Evolutionary conservation across 441 rosid genomes (phyloP).

Genomic region (Lepidium campestre): DNA sequence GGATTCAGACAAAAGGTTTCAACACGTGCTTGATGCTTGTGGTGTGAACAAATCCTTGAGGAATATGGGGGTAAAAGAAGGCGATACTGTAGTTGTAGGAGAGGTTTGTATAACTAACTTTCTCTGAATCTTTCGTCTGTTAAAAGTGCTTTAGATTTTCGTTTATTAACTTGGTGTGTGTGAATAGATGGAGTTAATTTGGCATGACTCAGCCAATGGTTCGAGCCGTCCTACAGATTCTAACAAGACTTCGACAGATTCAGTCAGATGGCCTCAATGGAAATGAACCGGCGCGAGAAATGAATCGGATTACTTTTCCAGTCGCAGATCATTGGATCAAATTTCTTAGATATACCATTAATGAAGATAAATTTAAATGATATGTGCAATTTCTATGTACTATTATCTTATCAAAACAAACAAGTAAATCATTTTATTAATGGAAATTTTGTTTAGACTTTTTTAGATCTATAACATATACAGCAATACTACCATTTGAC

Average conservation of each 20-base stretch:
- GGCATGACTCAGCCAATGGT: conserved; percentile 63
- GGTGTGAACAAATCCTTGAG: conserved; percentile 67
- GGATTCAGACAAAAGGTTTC: conserved; percentile 90
- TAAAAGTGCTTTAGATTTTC: background rate
- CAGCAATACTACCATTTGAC: background rate
- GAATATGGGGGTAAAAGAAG: conserved; percentile 88
- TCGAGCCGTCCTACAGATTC: conserved; percentile 44
- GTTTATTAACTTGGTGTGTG: conserved; percentile 3
- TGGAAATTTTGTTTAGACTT: background rate
- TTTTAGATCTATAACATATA: background rate
- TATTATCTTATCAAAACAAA: background rate
- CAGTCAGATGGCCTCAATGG: conserved; percentile 68
- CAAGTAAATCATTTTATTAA: background rate
- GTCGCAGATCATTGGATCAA: background rate
- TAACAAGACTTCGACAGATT: conserved; percentile 46
- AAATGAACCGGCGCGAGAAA: conserved; percentile 15
- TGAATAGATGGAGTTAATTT: conserved; percentile 77
- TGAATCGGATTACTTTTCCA: background rate
- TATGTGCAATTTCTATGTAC: background rate
- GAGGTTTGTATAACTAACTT: conserved; percentile 48
- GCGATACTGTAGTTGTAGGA: conserved; percentile 82
- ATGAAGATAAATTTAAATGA: background rate
- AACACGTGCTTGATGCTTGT: conserved; percentile 84
- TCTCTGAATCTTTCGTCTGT: background rate
- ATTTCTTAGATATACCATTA: background rate